phyloP scores from a whole-genome alignment of 2,329 filamentous ascomycete species.

The Fusarium citri region DNA sequence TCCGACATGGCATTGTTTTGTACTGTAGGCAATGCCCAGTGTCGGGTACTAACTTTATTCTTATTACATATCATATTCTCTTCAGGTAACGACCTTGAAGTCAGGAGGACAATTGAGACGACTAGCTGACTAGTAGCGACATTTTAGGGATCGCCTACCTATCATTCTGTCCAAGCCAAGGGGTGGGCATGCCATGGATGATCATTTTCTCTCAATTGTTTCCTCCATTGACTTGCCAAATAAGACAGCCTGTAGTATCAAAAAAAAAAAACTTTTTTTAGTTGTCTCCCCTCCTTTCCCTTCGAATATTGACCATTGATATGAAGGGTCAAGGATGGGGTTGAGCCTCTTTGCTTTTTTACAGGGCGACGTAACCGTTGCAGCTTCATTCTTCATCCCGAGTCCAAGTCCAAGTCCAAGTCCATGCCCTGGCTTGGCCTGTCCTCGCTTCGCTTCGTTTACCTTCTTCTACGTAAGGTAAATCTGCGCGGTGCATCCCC shows the following conservation, averaged over 20 bases:
- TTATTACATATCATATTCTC: constrained; percentile 1
- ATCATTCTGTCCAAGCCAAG: neutral
- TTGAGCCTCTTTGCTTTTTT: constrained; percentile 38
- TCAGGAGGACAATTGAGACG: constrained; percentile 16
- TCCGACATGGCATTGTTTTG: neutral
- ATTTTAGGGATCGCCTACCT: neutral
- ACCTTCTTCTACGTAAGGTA: neutral
- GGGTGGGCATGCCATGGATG: neutral
- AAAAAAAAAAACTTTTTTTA: neutral
- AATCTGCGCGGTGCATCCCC: constrained; percentile 19
- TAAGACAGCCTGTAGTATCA: neutral
- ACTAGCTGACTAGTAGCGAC: neutral
- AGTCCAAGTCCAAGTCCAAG: constrained; percentile 15
- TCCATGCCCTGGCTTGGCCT: neutral
- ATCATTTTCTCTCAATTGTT: constrained; percentile 16
- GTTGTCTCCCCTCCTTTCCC: constrained; percentile 6
- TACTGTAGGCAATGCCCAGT: neutral
- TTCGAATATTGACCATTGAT: constrained; percentile 11
- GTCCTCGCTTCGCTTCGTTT: neutral
- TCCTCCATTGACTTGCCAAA: constrained; percentile 4
- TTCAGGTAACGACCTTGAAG: constrained; percentile 6
- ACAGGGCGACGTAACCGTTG: constrained; percentile 20
- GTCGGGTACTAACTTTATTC: neutral
- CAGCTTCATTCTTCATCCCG: constrained; percentile 26
- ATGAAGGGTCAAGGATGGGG: neutral